Conservation (phyloP, 2,329 filamentous ascomycete genomes). For the Microascus cirrosus region DNA sequence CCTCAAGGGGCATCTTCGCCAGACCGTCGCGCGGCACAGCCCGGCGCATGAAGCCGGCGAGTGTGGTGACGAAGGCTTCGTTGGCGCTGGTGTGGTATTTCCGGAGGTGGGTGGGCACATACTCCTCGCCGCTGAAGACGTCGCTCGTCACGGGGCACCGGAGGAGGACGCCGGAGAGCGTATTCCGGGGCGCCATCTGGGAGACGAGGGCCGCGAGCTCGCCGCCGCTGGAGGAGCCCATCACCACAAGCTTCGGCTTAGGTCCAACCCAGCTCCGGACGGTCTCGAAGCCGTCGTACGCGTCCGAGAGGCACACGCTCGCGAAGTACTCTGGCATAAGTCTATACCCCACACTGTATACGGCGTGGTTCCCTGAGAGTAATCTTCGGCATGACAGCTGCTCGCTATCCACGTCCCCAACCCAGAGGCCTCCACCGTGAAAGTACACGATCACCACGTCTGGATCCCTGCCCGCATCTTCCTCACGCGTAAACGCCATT, state of each 20-base stretch:
- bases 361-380: conserved; percentile 12
- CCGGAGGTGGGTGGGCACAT: conserved; percentile 23
- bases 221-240: conserved; percentile 36
- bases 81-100: conserved; percentile 26
- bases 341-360: conserved; percentile 35
- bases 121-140: conserved; percentile 21
- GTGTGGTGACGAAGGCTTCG: conserved; percentile 23
- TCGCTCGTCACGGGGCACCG: conserved; percentile 36
- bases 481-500: conserved; percentile 17
- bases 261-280: conserved; percentile 4
- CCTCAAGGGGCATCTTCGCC: conserved; percentile 29
- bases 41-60: conserved; percentile 19
- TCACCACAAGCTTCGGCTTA: conserved; percentile 18
- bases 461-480: conserved; percentile 5
- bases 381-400: conserved; percentile 34
- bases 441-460: conserved; percentile 28
- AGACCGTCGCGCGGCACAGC: conserved; percentile 26
- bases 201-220: conserved; percentile 33
- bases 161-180: conserved; percentile 28
- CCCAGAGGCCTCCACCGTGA: conserved; percentile 34
- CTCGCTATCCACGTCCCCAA: conserved; percentile 37
- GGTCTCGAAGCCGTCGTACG: conserved; percentile 21
- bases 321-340: conserved; percentile 28
- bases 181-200: conserved; percentile 15
- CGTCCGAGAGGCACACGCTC: conserved; percentile 27